phyloP scores from a whole-genome alignment of 164 flowering plant genomes.

The Echeveria elegans region DNA sequence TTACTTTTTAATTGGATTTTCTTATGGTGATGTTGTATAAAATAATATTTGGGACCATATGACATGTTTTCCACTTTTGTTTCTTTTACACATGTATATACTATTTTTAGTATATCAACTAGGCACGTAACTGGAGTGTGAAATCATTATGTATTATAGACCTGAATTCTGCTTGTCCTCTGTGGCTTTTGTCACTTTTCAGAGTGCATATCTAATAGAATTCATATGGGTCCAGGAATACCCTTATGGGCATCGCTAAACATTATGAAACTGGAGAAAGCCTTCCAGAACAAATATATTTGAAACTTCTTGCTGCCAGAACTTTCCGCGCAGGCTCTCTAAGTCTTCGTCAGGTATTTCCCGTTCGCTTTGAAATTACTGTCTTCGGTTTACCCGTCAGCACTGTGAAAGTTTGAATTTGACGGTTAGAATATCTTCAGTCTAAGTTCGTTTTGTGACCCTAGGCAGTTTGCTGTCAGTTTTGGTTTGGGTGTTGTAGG shows the following conservation, averaged over 20 bases:
- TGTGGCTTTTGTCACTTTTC: neutral
- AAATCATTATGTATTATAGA: neutral
- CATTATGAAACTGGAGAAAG: conserved; percentile 92
- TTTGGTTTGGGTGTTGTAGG: neutral
- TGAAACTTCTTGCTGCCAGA: conserved; percentile 84
- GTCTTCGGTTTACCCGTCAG: neutral
- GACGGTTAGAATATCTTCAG: neutral
- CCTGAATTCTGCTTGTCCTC: neutral
- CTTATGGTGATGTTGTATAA: neutral
- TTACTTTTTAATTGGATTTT: neutral
- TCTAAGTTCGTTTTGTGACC: neutral
- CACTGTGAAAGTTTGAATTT: neutral
- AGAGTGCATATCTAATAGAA: neutral
- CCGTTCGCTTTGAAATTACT: neutral
- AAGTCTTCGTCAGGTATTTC: conserved; percentile 81
- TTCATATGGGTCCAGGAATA: conserved; percentile 42
- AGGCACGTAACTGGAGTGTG: neutral
- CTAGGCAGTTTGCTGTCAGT: neutral
- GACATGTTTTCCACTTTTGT: too few species aligned
- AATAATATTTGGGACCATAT: too few species aligned
- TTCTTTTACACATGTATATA: neutral
- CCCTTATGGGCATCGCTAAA: conserved; percentile 84
- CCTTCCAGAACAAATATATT: conserved; percentile 81
- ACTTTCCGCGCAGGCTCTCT: conserved; percentile 86
- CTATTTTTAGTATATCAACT: too few species aligned